Conservation (phyloP, 371 early-diverging fungal species). For the Catenaria anguillulae region DNA sequence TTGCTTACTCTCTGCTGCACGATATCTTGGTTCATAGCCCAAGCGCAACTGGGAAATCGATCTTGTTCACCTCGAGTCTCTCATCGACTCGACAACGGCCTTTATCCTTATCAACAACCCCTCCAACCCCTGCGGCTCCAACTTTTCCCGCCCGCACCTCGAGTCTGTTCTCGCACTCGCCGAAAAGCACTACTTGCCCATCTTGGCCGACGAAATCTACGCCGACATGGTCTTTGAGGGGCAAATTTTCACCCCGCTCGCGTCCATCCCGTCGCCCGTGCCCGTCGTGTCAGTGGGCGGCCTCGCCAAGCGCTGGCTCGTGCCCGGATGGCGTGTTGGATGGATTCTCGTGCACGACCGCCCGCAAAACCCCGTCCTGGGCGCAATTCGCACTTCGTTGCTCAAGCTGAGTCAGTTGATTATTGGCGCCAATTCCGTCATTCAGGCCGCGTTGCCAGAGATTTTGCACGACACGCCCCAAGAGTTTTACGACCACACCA, state of each 20-base stretch:
- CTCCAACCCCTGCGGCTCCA: conserved; percentile 80
- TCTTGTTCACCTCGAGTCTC: conserved; percentile 55
- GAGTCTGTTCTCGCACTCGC: conserved; percentile 50
- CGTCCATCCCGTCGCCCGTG: conserved; percentile 55
- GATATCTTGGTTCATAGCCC: too few species aligned
- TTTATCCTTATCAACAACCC: conserved; percentile 72
- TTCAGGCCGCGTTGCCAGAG: conserved; percentile 60
- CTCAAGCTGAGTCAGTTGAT: conserved; percentile 55
- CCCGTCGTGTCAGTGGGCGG: conserved; percentile 76
- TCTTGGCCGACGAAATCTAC: conserved; percentile 87
- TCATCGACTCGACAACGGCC: conserved; percentile 64
- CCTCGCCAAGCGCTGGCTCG: conserved; percentile 76
- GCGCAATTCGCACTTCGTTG: conserved; percentile 48
- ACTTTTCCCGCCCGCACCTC: conserved; percentile 56
- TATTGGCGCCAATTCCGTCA: conserved; percentile 65
- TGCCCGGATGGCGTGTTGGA: conserved; percentile 84
- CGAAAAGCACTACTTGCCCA: conserved; percentile 58
- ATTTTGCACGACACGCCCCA: conserved; percentile 56
- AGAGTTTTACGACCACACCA: conserved; percentile 50
- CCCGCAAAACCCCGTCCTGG: conserved; percentile 26
- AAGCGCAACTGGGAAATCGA: conserved; percentile 74
- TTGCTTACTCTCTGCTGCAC: too few species aligned
- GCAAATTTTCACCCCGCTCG: conserved; percentile 48
- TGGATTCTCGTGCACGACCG: conserved; percentile 76
- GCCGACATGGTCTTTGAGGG: conserved; percentile 69